Base-by-base conservation (phyloP, 257 asterid genomes). In the Ocimum tenuiflorum region DNA sequence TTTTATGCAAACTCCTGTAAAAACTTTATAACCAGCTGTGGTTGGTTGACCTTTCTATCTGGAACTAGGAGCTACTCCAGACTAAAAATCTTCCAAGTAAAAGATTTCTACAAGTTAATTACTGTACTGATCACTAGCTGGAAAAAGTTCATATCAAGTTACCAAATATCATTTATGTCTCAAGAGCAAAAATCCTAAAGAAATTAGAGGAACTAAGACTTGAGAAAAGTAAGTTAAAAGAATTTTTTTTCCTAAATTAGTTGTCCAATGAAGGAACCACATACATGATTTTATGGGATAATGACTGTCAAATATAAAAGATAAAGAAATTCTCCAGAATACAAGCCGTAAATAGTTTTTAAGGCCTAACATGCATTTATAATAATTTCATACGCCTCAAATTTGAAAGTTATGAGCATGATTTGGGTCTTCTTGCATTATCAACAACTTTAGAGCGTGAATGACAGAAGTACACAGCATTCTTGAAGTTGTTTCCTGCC, bases 391-490 rank as follows among this genome's bases (percentile, higher is more conserved):
- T 13, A 50, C 3, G 51, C 27, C 51, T 41, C 15, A 8, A 42
- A 61, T 13, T 14, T 31, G 47, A 49, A 39, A 63, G 14, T 20
- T 6, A 12, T 20, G 20, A 17, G 39, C 22, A 35, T 53, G 9
- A 3, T 52, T 43, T 39, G 35, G 6, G 9, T 27, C 58, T 45
- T 20, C 42, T 27, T 11, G 8, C 17, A 47, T 43, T 22, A 22
- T 22, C 12, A 23, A 52, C 35, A 52, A 35, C 67, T 56, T 48
- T 15, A 52, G 35, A 59, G 19, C 14, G 36, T 53, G 12, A 36
- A 53, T 15, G 67, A 41, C 58, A 57, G 15, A 63, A 69, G 24
- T 29, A 65, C 50, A 27, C 42, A 48, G 17, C 54, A 38, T 54
- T 39, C 41, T 8, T 13, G 47, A 29, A 47, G 59, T 33, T 46